These are phyloP conservation scores for Lasiosphaeria ovina DNA, from an alignment of 495 filamentous ascomycete species.

Conservation along the genomic window DNA sequence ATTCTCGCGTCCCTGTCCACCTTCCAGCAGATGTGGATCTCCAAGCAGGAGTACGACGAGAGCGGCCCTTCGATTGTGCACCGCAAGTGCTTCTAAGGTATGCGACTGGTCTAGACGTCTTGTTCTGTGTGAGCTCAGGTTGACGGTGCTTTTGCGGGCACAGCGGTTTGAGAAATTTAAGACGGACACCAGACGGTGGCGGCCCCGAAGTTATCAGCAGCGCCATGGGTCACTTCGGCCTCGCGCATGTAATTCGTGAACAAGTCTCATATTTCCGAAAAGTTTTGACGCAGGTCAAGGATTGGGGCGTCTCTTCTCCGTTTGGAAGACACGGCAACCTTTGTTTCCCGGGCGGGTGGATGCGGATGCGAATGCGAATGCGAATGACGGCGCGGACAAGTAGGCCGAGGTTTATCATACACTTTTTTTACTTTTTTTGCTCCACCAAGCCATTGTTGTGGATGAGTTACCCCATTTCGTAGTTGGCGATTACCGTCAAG, in stretches of 20 bases:
- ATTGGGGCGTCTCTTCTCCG: conserved; percentile 45
- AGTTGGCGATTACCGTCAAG: conserved; percentile 14
- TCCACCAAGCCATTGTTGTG: conserved; percentile 16
- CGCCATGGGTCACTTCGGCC: conserved; percentile 35
- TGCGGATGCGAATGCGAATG: conserved; percentile 29
- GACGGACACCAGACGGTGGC: conserved; percentile 34
- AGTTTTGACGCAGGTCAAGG: conserved; percentile 47
- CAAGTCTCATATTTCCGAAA: conserved; percentile 51
- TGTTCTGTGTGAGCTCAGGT: not conserved
- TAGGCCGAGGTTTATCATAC: conserved; percentile 50
- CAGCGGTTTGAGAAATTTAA: conserved; percentile 22
- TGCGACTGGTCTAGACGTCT: too few species aligned
- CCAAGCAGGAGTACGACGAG: conserved; percentile 99
- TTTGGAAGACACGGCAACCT: conserved; percentile 42
- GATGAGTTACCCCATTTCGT: conserved; percentile 21
- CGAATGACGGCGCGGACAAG: conserved; percentile 44
- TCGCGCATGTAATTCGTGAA: conserved; percentile 44
- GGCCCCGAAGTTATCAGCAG: conserved; percentile 33
- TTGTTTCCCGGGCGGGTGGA: conserved; percentile 41
- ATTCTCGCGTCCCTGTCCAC: conserved; percentile 98
- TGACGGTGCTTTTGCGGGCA: conserved; percentile 7
- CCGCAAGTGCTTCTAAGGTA: conserved; percentile 99
- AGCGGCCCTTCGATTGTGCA: conserved; percentile 98
- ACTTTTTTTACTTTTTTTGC: conserved; percentile 30
- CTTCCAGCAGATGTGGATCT: conserved; percentile 99